Percentiles rank a stretch among this genome's conserved stretches.
Evolutionary conservation across 441 rosid species (phyloP).

Genomic region (Francoa sonchifolia): DNA sequence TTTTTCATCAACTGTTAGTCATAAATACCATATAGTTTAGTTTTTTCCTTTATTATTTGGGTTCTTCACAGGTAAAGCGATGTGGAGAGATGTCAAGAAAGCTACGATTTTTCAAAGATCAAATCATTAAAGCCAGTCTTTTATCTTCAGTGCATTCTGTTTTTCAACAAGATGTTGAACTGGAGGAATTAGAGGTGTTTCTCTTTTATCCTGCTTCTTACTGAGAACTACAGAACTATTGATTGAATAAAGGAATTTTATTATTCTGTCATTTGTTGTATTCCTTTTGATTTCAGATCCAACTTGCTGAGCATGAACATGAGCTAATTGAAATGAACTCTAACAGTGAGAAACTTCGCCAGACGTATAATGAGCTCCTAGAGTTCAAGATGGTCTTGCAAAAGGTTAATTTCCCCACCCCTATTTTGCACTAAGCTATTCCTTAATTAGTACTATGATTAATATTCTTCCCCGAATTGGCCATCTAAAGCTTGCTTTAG

Average conservation of each 20-base stretch:
- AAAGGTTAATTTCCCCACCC: constrained; percentile 41
- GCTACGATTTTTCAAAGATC: constrained; percentile 81
- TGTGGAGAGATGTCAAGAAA: constrained; percentile 99
- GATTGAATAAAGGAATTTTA: too few species aligned
- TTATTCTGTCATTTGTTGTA: constrained; percentile 11
- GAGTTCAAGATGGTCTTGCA: constrained; percentile 93
- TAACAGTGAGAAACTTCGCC: constrained; percentile 85
- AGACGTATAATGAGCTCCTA: constrained; percentile 78
- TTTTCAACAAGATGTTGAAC: constrained; percentile 62
- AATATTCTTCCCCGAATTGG: too few species aligned
- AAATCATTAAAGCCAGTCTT: constrained; percentile 79
- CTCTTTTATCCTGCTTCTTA: too few species aligned
- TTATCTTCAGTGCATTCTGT: constrained; percentile 45
- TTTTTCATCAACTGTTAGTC: too few species aligned
- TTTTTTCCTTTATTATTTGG: constrained; percentile 12
- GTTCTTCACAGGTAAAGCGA: constrained; percentile 63
- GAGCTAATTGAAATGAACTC: constrained; percentile 91
- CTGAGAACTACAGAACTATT: too few species aligned
- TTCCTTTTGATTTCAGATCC: constrained; percentile 39
- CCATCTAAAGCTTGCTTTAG: too few species aligned
- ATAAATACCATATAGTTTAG: too few species aligned
- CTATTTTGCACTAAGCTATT: constrained; percentile 4
- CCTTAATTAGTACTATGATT: too few species aligned
- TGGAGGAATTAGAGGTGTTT: constrained; percentile 98
- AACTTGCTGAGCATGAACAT: constrained; percentile 86